These are phyloP conservation scores for Acaromyces ingoldii DNA, from an alignment of 1,284 basidiomycete genomes.

Conservation along the genomic window DNA sequence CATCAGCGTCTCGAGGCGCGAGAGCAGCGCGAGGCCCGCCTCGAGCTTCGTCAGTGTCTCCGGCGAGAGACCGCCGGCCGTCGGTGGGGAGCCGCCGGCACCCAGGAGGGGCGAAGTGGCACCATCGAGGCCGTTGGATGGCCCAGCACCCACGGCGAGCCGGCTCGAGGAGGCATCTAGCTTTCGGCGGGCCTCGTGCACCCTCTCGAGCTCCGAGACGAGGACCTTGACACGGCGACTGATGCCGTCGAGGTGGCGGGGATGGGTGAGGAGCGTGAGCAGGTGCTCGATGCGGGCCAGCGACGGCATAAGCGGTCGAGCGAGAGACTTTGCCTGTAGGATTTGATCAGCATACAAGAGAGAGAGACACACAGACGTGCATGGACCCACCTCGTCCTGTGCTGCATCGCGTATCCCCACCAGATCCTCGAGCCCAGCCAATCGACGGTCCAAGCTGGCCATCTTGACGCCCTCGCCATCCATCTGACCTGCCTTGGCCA, in stretches of 20 bases:
- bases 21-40: slow-evolving; percentile 65
- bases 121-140: slow-evolving; percentile 9
- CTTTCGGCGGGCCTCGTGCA: slow-evolving; percentile 58
- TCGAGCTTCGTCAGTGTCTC: slow-evolving; percentile 19
- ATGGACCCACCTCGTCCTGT: slow-evolving; percentile 20
- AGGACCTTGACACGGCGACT: slow-evolving; percentile 87
- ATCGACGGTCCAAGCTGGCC: slow-evolving; percentile 17
- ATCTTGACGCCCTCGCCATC: slow-evolving; percentile 5
- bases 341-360: no score
- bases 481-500: not conserved
- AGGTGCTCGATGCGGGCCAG: slow-evolving; percentile 77
- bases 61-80: slow-evolving; percentile 13
- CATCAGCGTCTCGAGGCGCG: slow-evolving; percentile 75
- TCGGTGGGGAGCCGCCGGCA: slow-evolving; percentile 30
- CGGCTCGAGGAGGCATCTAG: slow-evolving; percentile 41
- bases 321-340: slow-evolving; percentile 55
- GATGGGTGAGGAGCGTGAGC: slow-evolving; percentile 82
- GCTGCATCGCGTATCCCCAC: slow-evolving; percentile 24
- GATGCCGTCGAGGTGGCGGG: slow-evolving; percentile 92
- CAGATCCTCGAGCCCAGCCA: slow-evolving; percentile 23
- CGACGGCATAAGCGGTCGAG: slow-evolving; percentile 74
- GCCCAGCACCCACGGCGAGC: slow-evolving; percentile 52
- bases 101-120: not conserved
- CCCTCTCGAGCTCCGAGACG: slow-evolving; percentile 83
- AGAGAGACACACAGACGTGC: not conserved